These are phyloP conservation scores for Debaryomycetaceae sp. DNA, from an alignment of 1,139 yeast genomes.

Conservation along the genomic window DNA sequence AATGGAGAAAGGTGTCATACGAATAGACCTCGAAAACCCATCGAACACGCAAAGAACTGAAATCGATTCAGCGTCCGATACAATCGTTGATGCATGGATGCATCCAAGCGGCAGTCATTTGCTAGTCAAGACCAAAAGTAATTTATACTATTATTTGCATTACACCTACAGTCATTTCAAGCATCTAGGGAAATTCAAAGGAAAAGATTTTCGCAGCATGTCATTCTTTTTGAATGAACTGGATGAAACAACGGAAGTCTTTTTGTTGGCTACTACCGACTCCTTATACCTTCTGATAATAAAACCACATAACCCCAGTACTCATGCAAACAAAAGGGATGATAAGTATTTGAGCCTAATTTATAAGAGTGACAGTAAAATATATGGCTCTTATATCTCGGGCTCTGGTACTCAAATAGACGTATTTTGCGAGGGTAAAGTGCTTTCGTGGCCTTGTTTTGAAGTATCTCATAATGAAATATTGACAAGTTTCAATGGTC, in stretches of 20 bases:
- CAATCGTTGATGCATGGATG: conserved; percentile 32
- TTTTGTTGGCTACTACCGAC: conserved; percentile 29
- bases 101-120: conserved; percentile 40
- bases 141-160: conserved; percentile 30
- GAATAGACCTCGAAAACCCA: conserved; percentile 39
- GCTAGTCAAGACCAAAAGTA: conserved; percentile 24
- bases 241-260: conserved; percentile 22
- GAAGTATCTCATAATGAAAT: conserved; percentile 29
- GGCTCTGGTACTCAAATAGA: conserved; percentile 23
- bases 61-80: conserved; percentile 17
- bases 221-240: conserved; percentile 16
- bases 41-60: conserved; percentile 28
- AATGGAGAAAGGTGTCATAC: conserved; percentile 18
- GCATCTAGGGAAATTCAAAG: conserved; percentile 29
- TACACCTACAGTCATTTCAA: conserved; percentile 31
- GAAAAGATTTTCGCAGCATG: conserved; percentile 22
- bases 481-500: conserved; percentile 25
- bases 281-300: conserved; percentile 24
- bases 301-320: conserved; percentile 22
- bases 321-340: conserved; percentile 32
- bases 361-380: conserved; percentile 13
- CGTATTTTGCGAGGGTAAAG: conserved; percentile 15
- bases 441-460: conserved; percentile 35
- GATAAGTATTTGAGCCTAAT: conserved; percentile 34
- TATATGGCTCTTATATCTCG: conserved; percentile 21